A percentile compares a stretch with the other conserved stretches of the same genome.
These are phyloP conservation scores for Marchantia paleacea DNA, from an alignment of 225 moss, liverwort and hornwort genomes.

Conservation along the genomic window DNA sequence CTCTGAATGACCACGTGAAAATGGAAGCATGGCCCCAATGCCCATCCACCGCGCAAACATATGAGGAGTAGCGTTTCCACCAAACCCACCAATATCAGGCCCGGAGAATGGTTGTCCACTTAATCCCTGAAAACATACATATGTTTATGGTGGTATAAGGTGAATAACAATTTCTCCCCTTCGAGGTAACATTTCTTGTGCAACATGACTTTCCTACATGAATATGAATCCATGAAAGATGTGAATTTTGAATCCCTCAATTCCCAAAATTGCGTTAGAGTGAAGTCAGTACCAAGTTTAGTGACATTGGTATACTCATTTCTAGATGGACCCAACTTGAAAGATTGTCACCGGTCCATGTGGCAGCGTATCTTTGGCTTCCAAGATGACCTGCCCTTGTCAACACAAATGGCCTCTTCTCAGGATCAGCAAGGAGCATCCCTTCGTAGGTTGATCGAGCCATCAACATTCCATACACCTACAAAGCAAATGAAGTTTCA, in stretches of 20 bases:
- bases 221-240: neutral
- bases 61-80: slow-evolving; percentile 72
- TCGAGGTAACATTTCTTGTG: neutral
- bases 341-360: slow-evolving; percentile 98
- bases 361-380: slow-evolving; percentile 76
- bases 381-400: slow-evolving; percentile 84
- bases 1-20: slow-evolving; percentile 79
- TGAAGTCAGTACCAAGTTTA: slow-evolving; percentile 60
- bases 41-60: slow-evolving; percentile 88
- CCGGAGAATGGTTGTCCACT: slow-evolving; percentile 88
- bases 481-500: slow-evolving; percentile 12
- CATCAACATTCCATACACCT: slow-evolving; percentile 97
- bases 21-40: slow-evolving; percentile 87
- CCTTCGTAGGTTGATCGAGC: slow-evolving; percentile 71
- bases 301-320: slow-evolving; percentile 92
- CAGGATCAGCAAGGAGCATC: slow-evolving; percentile 61
- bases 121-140: slow-evolving; percentile 52
- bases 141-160: slow-evolving; percentile 64
- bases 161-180: neutral
- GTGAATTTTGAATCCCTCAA: too few relatives aligned
- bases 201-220: neutral
- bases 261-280: neutral
- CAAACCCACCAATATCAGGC: slow-evolving; percentile 96
- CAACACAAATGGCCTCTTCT: slow-evolving; percentile 78
- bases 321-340: slow-evolving; percentile 84